These are phyloP conservation scores for Aspergillus ellipticus DNA, from an alignment of 495 filamentous ascomycete species.

Conservation along the genomic window DNA sequence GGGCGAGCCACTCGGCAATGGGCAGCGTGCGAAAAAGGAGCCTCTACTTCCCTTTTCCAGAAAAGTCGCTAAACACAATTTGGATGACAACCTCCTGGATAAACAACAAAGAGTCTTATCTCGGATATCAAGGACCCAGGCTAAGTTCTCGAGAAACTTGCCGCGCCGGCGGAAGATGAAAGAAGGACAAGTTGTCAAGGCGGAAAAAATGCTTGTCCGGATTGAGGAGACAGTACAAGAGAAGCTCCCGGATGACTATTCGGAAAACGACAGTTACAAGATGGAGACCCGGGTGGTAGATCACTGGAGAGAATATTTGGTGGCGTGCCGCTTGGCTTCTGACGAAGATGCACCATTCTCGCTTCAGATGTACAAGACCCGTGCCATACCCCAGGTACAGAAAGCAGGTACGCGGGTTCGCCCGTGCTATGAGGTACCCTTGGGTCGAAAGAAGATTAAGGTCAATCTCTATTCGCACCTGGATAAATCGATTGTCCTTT, in stretches of 20 bases:
- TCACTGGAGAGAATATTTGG: slow-evolving; percentile 70
- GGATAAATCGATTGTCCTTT: slow-evolving; percentile 70
- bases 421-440: slow-evolving; percentile 53
- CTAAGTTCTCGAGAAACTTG: slow-evolving; percentile 35
- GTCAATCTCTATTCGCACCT: slow-evolving; percentile 68
- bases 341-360: slow-evolving; percentile 53
- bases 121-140: slow-evolving; percentile 36
- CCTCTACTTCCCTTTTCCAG: slow-evolving; percentile 16
- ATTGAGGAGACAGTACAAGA: slow-evolving; percentile 55
- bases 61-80: slow-evolving; percentile 40
- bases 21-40: slow-evolving; percentile 6
- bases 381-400: slow-evolving; percentile 64
- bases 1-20: slow-evolving; percentile 4
- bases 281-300: slow-evolving; percentile 58
- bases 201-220: slow-evolving; percentile 70
- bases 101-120: slow-evolving; percentile 36
- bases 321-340: slow-evolving; percentile 60
- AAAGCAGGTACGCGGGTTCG: slow-evolving; percentile 44
- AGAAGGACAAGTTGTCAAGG: slow-evolving; percentile 66
- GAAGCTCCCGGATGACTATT: slow-evolving; percentile 58
- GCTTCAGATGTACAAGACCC: slow-evolving; percentile 66
- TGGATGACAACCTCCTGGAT: slow-evolving; percentile 42
- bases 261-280: slow-evolving; percentile 62
- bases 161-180: slow-evolving; percentile 39
- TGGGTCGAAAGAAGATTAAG: slow-evolving; percentile 51